Base-by-base conservation (phyloP, 495 filamentous ascomycete species). In the Pseudevernia furfuracea region DNA sequence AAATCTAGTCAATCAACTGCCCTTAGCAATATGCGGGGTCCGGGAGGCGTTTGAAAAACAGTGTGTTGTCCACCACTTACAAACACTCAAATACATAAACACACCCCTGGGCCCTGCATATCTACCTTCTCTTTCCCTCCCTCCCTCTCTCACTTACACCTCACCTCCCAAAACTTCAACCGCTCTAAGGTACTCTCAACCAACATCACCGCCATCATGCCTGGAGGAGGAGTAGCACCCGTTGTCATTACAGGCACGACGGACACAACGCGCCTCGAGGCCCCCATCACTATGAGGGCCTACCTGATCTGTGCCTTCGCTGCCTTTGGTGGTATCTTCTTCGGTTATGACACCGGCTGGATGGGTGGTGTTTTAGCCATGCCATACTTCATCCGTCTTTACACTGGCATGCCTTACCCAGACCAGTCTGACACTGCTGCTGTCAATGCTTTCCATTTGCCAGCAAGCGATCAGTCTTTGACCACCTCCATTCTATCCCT, bases 401-500 rank as follows among this genome's bases (percentile, higher is more conserved):
- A 82, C 56, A 73, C 71, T 46, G 73, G 70, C 41, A 49, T 67
- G 21, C 52, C 34, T 23, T 67, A 67, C 49, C 63, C 71, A 32
- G 58, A 12, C 52, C 32, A 28, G 39, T 46, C 74, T 65, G 67
- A 74, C 48, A 59, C 60, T 30, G 53, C 39, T 11, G 73, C 69
- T 21, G 74, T 71, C 30, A 62, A 68, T 43, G 49, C 60, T 0
- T 83, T 81, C 66, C 76, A 78, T 28, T 68, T 85, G 32, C 74
- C 78, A 6, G 74, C 80, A 15, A 79, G 72, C 56, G 74, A 76
- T 49, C 81, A 83, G 67, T 86, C 84, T 9, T 79, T 90, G 38
- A 89, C 89, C 69, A 85, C 85, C 67, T 89, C 87, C 36, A 89
- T 91, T 68, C 81, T 90, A 28, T 90, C 88, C 36, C 81, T 80